Conservation (phyloP, 75 land plant genomes). For the Selaginella moellendorffii region DNA sequence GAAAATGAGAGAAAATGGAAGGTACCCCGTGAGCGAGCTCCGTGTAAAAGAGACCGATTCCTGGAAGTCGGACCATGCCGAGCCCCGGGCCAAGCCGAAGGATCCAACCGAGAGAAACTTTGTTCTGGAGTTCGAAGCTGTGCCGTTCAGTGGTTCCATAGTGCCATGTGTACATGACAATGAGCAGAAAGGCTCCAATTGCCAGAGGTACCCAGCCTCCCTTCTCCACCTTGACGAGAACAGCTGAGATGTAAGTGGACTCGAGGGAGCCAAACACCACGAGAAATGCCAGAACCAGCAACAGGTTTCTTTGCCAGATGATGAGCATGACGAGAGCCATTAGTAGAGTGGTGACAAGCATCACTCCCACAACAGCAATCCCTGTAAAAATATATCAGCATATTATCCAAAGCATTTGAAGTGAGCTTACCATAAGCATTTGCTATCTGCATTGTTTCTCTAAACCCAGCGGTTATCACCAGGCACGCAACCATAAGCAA, state of each 20-base stretch:
- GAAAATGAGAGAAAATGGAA: constrained; percentile 16
- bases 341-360: constrained; percentile 47
- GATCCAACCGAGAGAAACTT: constrained; percentile 16
- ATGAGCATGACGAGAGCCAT: constrained; percentile 46
- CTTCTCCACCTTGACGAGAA: constrained; percentile 35
- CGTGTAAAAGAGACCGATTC: constrained; percentile 18
- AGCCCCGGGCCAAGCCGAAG: constrained; percentile 13
- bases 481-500: constrained; percentile 27
- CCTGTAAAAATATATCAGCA: constrained; percentile 11
- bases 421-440: constrained; percentile 36
- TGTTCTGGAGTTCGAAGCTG: constrained; percentile 13
- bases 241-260: constrained; percentile 34
- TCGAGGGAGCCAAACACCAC: constrained; percentile 30
- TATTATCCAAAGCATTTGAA: too few species aligned
- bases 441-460: constrained; percentile 19
- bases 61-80: constrained; percentile 16
- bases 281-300: constrained; percentile 24
- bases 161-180: constrained; percentile 21
- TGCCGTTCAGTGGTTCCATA: constrained; percentile 10
- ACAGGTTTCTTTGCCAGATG: constrained; percentile 47
- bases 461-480: constrained; percentile 20
- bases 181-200: constrained; percentile 9
- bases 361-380: constrained; percentile 41
- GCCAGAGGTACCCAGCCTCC: constrained; percentile 42
- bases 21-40: constrained; percentile 22